Percentiles rank a stretch among this genome's conserved stretches.
These are phyloP conservation scores for Starmera amethionina DNA, from an alignment of 805 yeast genomes.

Conservation along the genomic window DNA sequence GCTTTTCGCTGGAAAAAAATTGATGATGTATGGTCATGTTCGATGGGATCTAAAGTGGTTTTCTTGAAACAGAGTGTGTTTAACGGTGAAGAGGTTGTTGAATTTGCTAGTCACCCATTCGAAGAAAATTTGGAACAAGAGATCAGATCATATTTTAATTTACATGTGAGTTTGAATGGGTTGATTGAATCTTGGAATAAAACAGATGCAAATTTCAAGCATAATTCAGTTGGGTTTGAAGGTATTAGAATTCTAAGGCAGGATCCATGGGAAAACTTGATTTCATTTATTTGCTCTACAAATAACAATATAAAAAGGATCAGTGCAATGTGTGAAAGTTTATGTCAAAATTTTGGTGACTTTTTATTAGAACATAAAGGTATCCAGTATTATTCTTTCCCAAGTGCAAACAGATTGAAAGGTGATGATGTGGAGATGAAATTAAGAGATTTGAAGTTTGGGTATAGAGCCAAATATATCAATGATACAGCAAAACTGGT, in stretches of 20 bases:
- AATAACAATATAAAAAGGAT: conserved; percentile 92
- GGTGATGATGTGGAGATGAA: conserved; percentile 30
- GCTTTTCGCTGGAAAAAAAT: conserved; percentile 71
- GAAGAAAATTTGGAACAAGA: conserved; percentile 29
- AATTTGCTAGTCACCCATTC: conserved; percentile 38
- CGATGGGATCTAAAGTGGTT: conserved; percentile 49
- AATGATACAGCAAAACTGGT: conserved; percentile 56
- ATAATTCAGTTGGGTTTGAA: conserved; percentile 27
- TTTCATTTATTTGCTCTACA: conserved; percentile 90
- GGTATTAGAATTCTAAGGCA: conserved; percentile 85
- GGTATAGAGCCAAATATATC: conserved; percentile 87
- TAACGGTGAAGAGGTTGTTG: conserved; percentile 24
- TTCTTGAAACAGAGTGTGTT: conserved; percentile 47
- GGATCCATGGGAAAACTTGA: conserved; percentile 93
- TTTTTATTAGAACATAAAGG: conserved; percentile 45
- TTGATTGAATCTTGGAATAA: conserved; percentile 55
- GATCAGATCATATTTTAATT: conserved; percentile 60
- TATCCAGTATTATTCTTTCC: conserved; percentile 59
- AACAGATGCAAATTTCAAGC: conserved; percentile 41
- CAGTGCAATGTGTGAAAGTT: conserved; percentile 79
- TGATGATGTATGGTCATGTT: conserved; percentile 56
- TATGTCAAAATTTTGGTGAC: conserved; percentile 65
- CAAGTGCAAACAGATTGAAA: conserved; percentile 46
- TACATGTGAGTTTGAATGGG: conserved; percentile 41
- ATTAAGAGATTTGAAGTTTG: conserved; percentile 51